These are phyloP conservation scores for Leishmania martiniquensis DNA, from an alignment of 208 protist genomes.

Conservation along the genomic window DNA sequence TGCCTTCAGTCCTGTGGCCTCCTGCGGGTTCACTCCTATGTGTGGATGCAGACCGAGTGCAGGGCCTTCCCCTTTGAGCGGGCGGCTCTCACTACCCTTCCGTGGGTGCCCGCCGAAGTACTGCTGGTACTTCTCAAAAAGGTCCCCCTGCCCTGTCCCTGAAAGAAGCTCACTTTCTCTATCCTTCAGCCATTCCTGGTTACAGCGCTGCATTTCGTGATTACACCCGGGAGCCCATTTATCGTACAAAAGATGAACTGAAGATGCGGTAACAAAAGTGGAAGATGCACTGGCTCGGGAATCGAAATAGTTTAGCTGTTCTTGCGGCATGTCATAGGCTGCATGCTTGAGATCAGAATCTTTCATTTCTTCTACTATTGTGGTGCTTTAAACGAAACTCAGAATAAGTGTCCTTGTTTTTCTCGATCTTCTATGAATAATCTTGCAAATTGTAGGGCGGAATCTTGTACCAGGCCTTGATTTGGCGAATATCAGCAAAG, in stretches of 20 bases:
- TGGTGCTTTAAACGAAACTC: not conserved
- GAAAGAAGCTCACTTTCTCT: not conserved
- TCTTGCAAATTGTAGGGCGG: not conserved
- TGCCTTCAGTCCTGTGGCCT: not conserved
- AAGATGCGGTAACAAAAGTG: not conserved
- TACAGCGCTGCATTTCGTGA: not conserved
- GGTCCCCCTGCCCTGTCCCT: not conserved
- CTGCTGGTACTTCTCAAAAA: constrained; percentile 25
- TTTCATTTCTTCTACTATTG: constrained; percentile 3
- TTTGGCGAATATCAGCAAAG: not conserved
- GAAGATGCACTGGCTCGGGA: constrained; percentile 7
- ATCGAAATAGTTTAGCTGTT: constrained; percentile 31
- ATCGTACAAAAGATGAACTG: not conserved
- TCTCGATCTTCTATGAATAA: not conserved
- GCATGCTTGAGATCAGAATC: not conserved
- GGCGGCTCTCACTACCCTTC: not conserved
- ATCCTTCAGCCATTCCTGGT: not conserved
- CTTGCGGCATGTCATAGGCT: constrained; percentile 28
- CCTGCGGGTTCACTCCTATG: not conserved
- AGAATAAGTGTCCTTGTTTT: not conserved
- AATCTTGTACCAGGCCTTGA: not conserved
- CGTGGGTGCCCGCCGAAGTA: constrained; percentile 5
- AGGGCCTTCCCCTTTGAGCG: not conserved
- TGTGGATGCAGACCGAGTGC: not conserved
- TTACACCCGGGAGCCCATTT: not conserved